phyloP scores from a whole-genome alignment of 2,329 filamentous ascomycete species.

The Paecilomyces niveus region DNA sequence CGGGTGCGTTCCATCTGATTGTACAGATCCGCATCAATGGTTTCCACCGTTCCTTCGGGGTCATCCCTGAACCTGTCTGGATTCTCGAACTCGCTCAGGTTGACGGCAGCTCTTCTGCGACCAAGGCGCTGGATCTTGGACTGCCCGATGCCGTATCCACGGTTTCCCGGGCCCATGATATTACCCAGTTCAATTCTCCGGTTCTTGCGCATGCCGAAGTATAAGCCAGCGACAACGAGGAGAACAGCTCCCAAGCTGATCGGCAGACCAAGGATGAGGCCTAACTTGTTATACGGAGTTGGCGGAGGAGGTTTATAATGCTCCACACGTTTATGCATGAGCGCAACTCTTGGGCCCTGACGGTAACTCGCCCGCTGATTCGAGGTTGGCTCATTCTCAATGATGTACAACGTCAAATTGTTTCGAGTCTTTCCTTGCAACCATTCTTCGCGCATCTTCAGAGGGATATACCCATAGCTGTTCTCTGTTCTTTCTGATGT shows the following conservation, averaged over 20 bases:
- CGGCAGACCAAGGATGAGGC: constrained; percentile 36
- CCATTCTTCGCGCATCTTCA: constrained; percentile 35
- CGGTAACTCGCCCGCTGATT: constrained; percentile 17
- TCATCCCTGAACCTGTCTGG: constrained; percentile 17
- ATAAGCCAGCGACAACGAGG: constrained; percentile 30
- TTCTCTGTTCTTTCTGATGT: constrained; percentile 29
- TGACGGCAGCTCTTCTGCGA: constrained; percentile 18
- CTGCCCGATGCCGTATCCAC: constrained; percentile 31
- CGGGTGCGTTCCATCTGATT: constrained; percentile 19
- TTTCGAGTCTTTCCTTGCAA: constrained; percentile 29
- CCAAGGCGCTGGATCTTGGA: constrained; percentile 28
- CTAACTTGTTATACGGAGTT: constrained; percentile 22
- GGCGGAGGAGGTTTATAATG: constrained; percentile 28
- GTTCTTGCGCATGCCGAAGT: constrained; percentile 35
- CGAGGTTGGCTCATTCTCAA: constrained; percentile 21
- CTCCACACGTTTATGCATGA: constrained; percentile 24
- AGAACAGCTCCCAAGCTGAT: constrained; percentile 30
- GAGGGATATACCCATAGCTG: constrained; percentile 29
- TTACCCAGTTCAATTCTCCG: constrained; percentile 30
- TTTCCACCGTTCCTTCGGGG: constrained; percentile 9
- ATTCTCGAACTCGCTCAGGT: constrained; percentile 22
- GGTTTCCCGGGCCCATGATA: constrained; percentile 26
- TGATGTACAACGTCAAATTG: constrained; percentile 31
- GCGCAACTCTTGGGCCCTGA: constrained; percentile 29
- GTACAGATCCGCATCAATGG: constrained; percentile 18